These are phyloP conservation scores for Biancaea sappan DNA, from an alignment of 306 rosid genomes.

Conservation along the genomic window DNA sequence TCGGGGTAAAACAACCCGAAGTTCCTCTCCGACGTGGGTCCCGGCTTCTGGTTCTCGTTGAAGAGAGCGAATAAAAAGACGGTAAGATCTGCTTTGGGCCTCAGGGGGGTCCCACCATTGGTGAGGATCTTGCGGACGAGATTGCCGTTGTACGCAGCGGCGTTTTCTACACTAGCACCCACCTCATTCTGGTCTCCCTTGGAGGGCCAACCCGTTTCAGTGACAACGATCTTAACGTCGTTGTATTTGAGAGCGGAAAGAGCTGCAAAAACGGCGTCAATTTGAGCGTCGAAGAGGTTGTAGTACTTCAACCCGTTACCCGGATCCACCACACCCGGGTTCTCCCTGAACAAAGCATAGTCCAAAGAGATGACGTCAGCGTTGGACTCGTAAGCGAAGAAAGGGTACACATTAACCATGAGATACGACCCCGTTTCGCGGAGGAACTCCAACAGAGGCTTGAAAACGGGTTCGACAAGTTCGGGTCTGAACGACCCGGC, in stretches of 20 bases:
- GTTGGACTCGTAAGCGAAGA: constrained; percentile 91
- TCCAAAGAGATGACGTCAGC: constrained; percentile 81
- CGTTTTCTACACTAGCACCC: constrained; percentile 82
- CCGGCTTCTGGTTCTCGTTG: constrained; percentile 76
- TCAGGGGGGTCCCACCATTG: constrained; percentile 72
- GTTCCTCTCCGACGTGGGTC: constrained; percentile 86
- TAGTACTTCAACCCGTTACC: constrained; percentile 77
- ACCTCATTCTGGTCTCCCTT: constrained; percentile 75
- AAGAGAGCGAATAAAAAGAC: constrained; percentile 88
- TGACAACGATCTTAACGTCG: constrained; percentile 65
- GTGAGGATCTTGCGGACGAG: constrained; percentile 80
- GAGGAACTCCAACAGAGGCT: constrained; percentile 75
- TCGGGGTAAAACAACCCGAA: constrained; percentile 84
- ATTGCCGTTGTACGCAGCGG: constrained; percentile 88
- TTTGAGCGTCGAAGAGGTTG: constrained; percentile 88
- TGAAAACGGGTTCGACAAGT: constrained; percentile 64
- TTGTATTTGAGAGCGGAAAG: constrained; percentile 66
- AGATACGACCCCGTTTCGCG: constrained; percentile 80
- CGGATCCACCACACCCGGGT: constrained; percentile 82
- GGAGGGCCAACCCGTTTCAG: constrained; percentile 96
- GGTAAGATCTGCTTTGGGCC: constrained; percentile 85
- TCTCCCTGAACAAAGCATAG: constrained; percentile 76
- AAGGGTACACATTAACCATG: constrained; percentile 95
- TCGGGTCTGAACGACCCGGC: constrained; percentile 89
- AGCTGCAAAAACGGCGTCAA: constrained; percentile 94